Base-by-base conservation (phyloP, 371 early-diverging fungal species). In the Entomophthora muscae region DNA sequence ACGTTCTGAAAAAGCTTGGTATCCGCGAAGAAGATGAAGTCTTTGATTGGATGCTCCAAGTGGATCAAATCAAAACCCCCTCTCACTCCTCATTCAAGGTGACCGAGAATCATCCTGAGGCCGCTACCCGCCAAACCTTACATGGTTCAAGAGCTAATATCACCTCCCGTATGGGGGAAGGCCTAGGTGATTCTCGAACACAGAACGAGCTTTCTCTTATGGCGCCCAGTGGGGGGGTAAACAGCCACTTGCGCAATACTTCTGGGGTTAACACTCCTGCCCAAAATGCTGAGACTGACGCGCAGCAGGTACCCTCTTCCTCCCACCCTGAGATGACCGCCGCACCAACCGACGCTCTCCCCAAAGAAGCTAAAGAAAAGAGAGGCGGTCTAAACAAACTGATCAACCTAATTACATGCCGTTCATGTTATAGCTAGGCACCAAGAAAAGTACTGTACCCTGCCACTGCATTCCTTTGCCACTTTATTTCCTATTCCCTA, bases 11-110 rank as follows among this genome's bases (percentile, higher is more conserved):
- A 10, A 64, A 64, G 27, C 23, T 56, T 2, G 55, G 55, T 3
- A 17, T 32, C 3, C 32, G 42, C 2, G 57, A 57, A 10, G 62
- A 62, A 29, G 64, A 57, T 13, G 64, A 57, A 21, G 52, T 29
- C 1, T 64, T 56, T 57, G 64, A 64, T 28, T 64, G 64, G 64
- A n/a, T 64, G 23, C 2, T 54, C 21, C 53, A 63, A 7, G 55
- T 61, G 33, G 61, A 61, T 23, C 61, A 61, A 24, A 61, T 33
- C 27, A 61, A 61, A 24, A 33, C 62, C 10, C 62, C 62, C 5
- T 23, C 24, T 10, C 27, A 26, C 7, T 21, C 62, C 5, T 62
- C 62, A 1, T 62, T 26, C 10, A 62, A 62, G 17, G 23, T 52
- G 1, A n/a, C n/a, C n/a, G 53, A 62, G 26, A 22, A 17, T 21